phyloP scores from a whole-genome alignment of 2,329 filamentous ascomycete genomes.

The Colletotrichum caudatum region DNA sequence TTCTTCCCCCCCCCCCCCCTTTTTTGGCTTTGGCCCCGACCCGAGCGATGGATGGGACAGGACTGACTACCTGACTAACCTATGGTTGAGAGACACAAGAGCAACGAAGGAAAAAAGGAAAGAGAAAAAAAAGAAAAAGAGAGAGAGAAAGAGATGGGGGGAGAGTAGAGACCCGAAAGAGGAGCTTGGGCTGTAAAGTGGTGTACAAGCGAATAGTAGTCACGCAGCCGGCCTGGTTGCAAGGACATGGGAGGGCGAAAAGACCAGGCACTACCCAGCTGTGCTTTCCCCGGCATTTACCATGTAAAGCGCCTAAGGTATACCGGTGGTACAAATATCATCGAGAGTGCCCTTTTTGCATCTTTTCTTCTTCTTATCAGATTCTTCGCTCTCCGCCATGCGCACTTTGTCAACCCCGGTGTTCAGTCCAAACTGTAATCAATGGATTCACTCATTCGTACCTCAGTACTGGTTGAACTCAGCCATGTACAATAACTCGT shows the following conservation, averaged over 20 bases:
- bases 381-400: neutral
- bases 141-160: constrained; percentile 1
- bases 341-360: neutral
- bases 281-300: neutral
- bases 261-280: neutral
- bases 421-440: neutral
- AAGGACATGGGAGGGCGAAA: neutral
- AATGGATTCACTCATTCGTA: neutral
- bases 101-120: neutral
- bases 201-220: neutral
- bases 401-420: neutral
- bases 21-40: neutral
- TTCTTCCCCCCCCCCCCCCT: no score
- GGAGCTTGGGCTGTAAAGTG: constrained; percentile 13
- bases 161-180: constrained; percentile 6
- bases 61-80: no score
- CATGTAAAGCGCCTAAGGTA: no score
- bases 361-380: neutral
- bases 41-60: constrained; percentile 1
- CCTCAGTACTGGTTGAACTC: neutral
- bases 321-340: neutral
- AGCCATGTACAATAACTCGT: neutral
- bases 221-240: neutral
- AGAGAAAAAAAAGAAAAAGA: neutral
- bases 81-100: neutral